Evolutionary conservation across 2,329 filamentous ascomycete species (phyloP).

Genomic region (Phoma sp.): DNA sequence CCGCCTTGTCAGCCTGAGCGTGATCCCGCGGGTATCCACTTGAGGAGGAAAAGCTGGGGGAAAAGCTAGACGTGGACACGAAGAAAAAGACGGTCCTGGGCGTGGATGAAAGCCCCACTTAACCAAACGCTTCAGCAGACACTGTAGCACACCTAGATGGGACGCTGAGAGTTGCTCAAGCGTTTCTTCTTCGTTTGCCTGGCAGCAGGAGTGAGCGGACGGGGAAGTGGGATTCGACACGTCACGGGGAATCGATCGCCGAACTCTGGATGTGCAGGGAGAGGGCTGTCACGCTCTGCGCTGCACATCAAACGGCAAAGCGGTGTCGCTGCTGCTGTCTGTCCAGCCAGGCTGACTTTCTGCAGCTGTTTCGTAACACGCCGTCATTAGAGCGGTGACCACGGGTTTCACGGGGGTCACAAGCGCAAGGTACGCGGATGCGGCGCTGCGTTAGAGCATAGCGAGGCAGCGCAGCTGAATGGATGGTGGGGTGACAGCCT

Average conservation of each 20-base stretch:
- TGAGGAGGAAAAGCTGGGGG: conserved; percentile 19
- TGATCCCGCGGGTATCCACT: conserved; percentile 18
- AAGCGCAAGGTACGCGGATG: neutral
- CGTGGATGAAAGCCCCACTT: conserved; percentile 5
- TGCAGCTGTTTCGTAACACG: neutral
- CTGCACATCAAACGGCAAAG: neutral
- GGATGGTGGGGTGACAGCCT: conserved; percentile 17
- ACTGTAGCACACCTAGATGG: neutral
- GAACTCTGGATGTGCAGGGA: conserved; percentile 5
- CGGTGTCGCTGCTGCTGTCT: conserved; percentile 4
- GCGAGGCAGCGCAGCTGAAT: neutral
- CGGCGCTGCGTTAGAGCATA: neutral
- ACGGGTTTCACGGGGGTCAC: neutral
- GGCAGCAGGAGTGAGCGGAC: neutral
- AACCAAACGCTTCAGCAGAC: neutral
- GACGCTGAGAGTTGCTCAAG: neutral
- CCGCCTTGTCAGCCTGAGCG: conserved; percentile 13
- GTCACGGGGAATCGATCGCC: conserved; percentile 11
- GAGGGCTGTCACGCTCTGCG: neutral
- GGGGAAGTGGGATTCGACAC: neutral
- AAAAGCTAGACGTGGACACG: conserved; percentile 14
- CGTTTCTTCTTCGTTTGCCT: neutral
- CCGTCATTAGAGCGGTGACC: neutral
- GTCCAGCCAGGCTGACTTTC: neutral
- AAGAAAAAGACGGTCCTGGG: conserved; percentile 11